phyloP scores from a whole-genome alignment of 345 rosid genomes.

The Chamaenerion angustifolium region DNA sequence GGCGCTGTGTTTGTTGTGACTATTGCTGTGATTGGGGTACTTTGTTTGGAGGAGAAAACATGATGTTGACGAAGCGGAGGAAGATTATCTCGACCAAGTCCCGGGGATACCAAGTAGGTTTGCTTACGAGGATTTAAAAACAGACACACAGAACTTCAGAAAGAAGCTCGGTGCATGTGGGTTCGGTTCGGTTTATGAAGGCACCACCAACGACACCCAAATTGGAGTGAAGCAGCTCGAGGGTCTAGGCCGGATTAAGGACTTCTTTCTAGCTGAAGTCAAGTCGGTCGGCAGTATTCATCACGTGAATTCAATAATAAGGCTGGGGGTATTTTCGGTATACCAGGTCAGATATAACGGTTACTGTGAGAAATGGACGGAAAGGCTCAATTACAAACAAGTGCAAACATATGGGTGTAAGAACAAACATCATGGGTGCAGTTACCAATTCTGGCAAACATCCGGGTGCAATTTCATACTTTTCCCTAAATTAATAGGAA shows the following conservation, averaged over 20 bases:
- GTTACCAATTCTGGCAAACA: too few relatives aligned
- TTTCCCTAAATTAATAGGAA: too few relatives aligned
- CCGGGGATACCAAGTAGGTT: slow-evolving; percentile 7
- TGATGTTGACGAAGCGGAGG: background rate
- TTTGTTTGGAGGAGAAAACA: background rate
- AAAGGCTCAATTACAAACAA: too few relatives aligned
- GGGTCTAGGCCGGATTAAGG: slow-evolving; percentile 14
- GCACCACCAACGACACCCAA: slow-evolving; percentile 11
- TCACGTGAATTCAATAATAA: too few relatives aligned
- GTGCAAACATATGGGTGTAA: too few relatives aligned
- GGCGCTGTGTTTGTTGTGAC: too few relatives aligned
- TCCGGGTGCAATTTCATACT: too few relatives aligned
- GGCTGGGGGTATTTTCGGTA: too few relatives aligned
- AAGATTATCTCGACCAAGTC: slow-evolving; percentile 2
- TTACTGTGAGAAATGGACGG: too few relatives aligned
- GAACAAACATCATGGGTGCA: too few relatives aligned
- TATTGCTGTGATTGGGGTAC: too few relatives aligned
- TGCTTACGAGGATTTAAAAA: slow-evolving; percentile 6
- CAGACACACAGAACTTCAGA: slow-evolving; percentile 13
- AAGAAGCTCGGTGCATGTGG: slow-evolving; percentile 21
- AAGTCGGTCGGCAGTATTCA: slow-evolving; percentile 23
- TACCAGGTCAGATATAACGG: too few relatives aligned
- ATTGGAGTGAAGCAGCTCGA: slow-evolving; percentile 21
- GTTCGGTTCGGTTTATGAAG: slow-evolving; percentile 20
- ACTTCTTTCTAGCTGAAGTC: slow-evolving; percentile 22